Evolutionary conservation across 345 rosid species (phyloP), one percentile per base, ranked within the genome.

Genomic region (Cochlearia excelsa): DNA sequence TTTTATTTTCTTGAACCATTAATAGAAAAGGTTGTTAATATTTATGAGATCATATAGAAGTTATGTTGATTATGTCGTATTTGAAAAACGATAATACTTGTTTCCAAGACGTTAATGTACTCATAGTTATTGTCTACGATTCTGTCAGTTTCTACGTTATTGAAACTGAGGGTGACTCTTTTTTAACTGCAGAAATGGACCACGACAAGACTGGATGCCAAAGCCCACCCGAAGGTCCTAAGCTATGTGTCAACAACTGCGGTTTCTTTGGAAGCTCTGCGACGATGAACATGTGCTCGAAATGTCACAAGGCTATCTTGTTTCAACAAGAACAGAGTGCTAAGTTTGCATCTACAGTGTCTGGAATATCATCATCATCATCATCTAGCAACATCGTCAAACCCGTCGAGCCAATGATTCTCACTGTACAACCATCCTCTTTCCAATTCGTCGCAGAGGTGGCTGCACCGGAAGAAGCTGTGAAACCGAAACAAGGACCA

Each of bases 131-230:
- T 16, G 23, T 16, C 23, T 16, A 16, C 23, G 23, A 16, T 16
- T 16, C 23, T 16, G 23, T 16, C 23, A 16, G 23, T 16, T 16
- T 16, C 23, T 16, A 16, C 23, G 23, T 16, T 16, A 16, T 16
- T 16, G 23, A 16, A 16, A 16, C 23, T 16, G 23, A 16, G 23
- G 23, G 23, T 16, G 23, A 16, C 23, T 16, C 53, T 26, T 31
- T 9, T 49, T 55, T 2, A 64, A 67, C 67, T 59, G 74, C 59
- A 71, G 78, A 78, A 61, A 84, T 82, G 90, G 90, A 84, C 73
- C 87, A 84, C 30, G 84, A 88, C 56, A 88, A 88, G 78, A 86
- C 97, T 51, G 94, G 88, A 75, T 88, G 94, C 77, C 90, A 86
- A 67, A 82, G 88, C 59, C 80, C 86, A 51, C 95, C 86, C 0